Percentiles rank a stretch among this genome's conserved stretches.
phyloP scores from a whole-genome alignment of 495 filamentous ascomycete genomes.

The Parathielavia appendiculata region DNA sequence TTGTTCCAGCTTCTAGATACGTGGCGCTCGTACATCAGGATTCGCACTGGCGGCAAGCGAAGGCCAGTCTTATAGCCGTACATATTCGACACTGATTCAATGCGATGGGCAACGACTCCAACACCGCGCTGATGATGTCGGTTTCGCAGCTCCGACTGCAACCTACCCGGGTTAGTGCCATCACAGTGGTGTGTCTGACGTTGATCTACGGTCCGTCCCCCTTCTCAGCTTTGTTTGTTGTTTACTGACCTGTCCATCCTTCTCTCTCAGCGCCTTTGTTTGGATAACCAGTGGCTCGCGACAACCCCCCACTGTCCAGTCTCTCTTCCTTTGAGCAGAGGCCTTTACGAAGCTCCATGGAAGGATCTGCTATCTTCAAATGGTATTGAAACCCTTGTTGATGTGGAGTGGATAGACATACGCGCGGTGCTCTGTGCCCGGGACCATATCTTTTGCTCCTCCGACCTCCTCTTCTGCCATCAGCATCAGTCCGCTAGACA shows the following conservation, averaged over 20 bases:
- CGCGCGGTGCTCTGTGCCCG: no score
- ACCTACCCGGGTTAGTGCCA: no score
- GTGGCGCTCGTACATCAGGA: slow-evolving; percentile 1
- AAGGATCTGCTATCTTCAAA: not conserved
- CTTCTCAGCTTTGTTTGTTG: not conserved
- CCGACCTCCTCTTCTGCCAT: no score
- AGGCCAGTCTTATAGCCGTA: not conserved
- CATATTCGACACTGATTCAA: not conserved
- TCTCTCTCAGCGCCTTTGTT: not conserved
- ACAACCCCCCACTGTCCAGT: no score
- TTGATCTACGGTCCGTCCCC: not conserved
- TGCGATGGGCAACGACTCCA: not conserved
- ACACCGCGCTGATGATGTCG: no score
- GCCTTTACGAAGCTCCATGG: not conserved
- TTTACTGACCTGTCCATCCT: not conserved
- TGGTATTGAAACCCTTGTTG: no score
- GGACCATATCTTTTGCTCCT: no score
- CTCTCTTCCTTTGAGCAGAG: not conserved
- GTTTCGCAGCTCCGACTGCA: no score
- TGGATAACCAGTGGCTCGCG: not conserved
- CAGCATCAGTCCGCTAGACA: no score
- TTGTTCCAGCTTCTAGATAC: slow-evolving; percentile 10
- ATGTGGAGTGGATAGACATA: no score
- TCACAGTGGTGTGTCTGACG: not conserved
- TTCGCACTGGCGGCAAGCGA: not conserved